Conservation (phyloP, 495 filamentous ascomycete species). For the Aeminium ludgeri region DNA sequence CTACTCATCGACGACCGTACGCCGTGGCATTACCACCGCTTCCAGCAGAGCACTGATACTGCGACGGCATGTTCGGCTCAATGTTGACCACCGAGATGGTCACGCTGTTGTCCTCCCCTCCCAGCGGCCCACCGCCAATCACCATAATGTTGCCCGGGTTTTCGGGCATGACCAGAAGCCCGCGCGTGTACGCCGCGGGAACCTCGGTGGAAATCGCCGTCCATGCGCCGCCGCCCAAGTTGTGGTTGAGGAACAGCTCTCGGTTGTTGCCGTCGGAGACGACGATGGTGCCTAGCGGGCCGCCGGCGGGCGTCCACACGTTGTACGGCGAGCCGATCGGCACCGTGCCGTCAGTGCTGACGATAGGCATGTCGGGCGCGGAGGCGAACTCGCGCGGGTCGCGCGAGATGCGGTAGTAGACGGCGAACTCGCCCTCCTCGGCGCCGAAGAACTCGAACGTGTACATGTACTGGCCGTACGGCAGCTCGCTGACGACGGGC, state of each 20-base stretch:
- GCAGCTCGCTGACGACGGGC: conserved; percentile 42
- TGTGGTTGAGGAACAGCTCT: conserved; percentile 42
- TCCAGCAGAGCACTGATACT: no score
- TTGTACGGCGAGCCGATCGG: conserved; percentile 31
- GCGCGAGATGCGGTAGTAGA: conserved; percentile 38
- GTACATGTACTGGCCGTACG: conserved; percentile 44
- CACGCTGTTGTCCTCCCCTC: conserved; percentile 9
- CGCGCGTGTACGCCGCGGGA: conserved; percentile 33
- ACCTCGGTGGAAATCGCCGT: conserved; percentile 33
- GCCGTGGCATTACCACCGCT: no score
- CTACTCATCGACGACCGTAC: no score
- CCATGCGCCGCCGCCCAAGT: conserved; percentile 40
- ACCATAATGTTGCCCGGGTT: conserved; percentile 4
- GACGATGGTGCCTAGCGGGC: conserved; percentile 25
- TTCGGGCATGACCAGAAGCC: conserved; percentile 19
- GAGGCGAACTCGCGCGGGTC: conserved; percentile 37
- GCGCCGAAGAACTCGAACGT: conserved; percentile 46
- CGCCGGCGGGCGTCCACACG: conserved; percentile 23
- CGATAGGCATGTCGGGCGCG: conserved; percentile 28
- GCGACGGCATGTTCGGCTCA: no score
- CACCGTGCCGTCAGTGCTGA: conserved; percentile 31
- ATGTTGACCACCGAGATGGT: neutral
- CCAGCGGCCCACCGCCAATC: conserved; percentile 8
- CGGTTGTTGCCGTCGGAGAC: conserved; percentile 35
- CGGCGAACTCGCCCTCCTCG: conserved; percentile 33